Evolutionary conservation across 352 stramenopile genomes (phyloP).

Genomic region (Phytophthora parvispora): DNA sequence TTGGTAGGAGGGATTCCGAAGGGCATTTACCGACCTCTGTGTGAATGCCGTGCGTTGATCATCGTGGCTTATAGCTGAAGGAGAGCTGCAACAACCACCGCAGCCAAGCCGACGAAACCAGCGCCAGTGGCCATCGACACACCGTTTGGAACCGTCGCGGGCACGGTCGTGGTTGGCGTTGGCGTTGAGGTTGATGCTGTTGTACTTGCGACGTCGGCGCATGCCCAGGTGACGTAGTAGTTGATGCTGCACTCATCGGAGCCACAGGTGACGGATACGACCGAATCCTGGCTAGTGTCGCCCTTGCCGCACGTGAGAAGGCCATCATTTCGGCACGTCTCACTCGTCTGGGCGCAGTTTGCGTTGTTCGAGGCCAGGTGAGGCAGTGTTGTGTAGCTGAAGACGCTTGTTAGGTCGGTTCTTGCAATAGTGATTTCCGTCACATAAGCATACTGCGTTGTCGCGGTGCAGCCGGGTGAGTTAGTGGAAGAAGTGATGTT

Average conservation of each 20-base stretch:
- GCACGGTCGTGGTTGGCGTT: background rate
- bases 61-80: background rate
- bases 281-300: background rate
- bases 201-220: background rate
- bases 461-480: too few species aligned
- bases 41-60: background rate
- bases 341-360: too few species aligned
- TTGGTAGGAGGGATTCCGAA: background rate
- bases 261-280: background rate
- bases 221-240: background rate
- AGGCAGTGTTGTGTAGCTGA: background rate
- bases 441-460: background rate
- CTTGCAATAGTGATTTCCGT: background rate
- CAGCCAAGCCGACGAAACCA: background rate
- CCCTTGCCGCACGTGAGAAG: background rate
- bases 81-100: background rate
- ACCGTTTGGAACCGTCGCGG: background rate
- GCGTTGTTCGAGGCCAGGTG: too few species aligned
- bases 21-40: background rate
- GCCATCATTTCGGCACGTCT: background rate
- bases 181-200: too few species aligned
- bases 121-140: background rate
- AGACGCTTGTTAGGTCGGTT: background rate
- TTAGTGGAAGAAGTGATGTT: too few species aligned
- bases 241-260: background rate